These are phyloP conservation scores for Balansia obtecta DNA, from an alignment of 2,329 filamentous ascomycete genomes.

Conservation along the genomic window DNA sequence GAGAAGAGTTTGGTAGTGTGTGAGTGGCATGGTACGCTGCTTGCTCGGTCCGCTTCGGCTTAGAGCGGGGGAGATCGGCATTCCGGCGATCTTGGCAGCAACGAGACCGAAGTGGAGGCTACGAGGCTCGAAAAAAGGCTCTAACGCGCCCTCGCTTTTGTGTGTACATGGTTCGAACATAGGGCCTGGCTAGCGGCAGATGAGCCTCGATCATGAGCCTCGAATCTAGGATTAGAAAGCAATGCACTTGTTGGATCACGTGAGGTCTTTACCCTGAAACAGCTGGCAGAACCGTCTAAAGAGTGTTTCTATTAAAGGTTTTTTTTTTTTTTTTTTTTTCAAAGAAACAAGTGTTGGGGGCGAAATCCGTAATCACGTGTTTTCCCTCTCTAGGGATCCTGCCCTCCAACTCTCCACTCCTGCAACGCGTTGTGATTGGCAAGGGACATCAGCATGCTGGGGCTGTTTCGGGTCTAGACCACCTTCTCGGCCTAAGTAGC, in stretches of 20 bases:
- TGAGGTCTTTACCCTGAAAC: too few relatives aligned
- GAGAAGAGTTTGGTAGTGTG: not conserved
- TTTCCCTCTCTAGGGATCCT: not conserved
- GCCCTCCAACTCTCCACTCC: not conserved
- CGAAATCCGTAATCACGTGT: conserved; percentile 5
- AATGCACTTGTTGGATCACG: not conserved
- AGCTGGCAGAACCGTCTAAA: too few relatives aligned
- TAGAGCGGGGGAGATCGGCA: conserved; percentile 16
- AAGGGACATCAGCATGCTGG: not conserved
- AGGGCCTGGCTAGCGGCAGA: not conserved
- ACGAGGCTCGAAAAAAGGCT: not conserved
- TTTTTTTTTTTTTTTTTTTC: too few relatives aligned
- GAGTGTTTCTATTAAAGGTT: too few relatives aligned
- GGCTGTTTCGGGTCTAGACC: not conserved
- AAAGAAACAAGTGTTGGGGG: too few relatives aligned
- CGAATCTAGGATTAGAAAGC: not conserved
- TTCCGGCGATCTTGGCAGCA: conserved; percentile 1
- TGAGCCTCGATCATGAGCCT: not conserved
- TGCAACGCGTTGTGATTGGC: conserved; percentile 13
- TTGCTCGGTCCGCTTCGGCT: conserved; percentile 26
- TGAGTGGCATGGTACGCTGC: conserved; percentile 3
- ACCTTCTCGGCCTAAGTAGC: not conserved
- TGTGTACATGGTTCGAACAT: not conserved
- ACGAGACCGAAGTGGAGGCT: conserved; percentile 4
- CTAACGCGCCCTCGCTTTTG: not conserved